Conservation (phyloP, 495 filamentous ascomycete genomes). For the Hyaloscypha bicolor region DNA sequence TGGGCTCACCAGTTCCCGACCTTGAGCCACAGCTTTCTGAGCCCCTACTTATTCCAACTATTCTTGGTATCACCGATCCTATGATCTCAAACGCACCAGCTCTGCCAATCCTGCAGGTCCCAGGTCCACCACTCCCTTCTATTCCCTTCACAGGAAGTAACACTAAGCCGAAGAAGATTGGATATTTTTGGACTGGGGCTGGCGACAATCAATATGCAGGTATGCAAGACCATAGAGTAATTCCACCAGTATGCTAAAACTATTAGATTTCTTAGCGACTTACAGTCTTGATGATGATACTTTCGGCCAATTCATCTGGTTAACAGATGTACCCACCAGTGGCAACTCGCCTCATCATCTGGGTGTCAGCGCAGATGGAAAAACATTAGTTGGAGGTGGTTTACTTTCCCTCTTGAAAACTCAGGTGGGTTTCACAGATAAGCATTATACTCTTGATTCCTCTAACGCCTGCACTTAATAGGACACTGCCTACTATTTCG, state of each 20-base stretch:
- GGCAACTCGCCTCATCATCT: slow-evolving; percentile 66
- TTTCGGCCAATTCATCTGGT: slow-evolving; percentile 59
- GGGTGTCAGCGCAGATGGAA: slow-evolving; percentile 58
- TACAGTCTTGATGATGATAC: slow-evolving; percentile 64
- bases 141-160: slow-evolving; percentile 55
- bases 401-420: slow-evolving; percentile 64
- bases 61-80: slow-evolving; percentile 59
- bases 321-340: slow-evolving; percentile 61
- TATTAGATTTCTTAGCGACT: slow-evolving; percentile 58
- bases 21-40: slow-evolving; percentile 32
- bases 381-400: slow-evolving; percentile 61
- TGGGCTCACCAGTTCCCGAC: slow-evolving; percentile 14
- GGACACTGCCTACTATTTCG: slow-evolving; percentile 68
- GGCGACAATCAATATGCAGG: slow-evolving; percentile 59
- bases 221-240: slow-evolving; percentile 5
- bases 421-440: slow-evolving; percentile 32
- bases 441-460: background rate
- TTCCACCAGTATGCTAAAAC: background rate
- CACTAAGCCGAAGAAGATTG: slow-evolving; percentile 67
- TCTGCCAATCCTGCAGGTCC: slow-evolving; percentile 59
- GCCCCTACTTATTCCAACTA: slow-evolving; percentile 58
- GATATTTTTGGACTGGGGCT: slow-evolving; percentile 64
- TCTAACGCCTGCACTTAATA: background rate
- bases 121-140: slow-evolving; percentile 56
- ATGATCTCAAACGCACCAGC: slow-evolving; percentile 52